Evolutionary conservation across 2,329 filamentous ascomycete genomes (phyloP).

Genomic region (Aulographum hederae): DNA sequence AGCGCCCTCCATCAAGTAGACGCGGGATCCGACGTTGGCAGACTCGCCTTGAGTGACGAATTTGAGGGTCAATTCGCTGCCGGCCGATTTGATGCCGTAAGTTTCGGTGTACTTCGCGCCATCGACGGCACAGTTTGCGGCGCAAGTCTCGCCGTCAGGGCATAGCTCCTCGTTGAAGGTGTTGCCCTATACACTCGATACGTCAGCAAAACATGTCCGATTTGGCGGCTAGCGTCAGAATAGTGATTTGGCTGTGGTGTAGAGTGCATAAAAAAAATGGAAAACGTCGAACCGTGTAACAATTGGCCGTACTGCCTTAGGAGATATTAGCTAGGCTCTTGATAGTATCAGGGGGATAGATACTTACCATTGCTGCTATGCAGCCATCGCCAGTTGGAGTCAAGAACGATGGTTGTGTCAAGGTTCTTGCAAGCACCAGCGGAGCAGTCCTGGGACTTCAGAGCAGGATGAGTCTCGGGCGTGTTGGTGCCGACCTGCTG

Average conservation of each 20-base stretch:
- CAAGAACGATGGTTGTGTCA: slow-evolving; percentile 19
- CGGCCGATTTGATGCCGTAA: slow-evolving; percentile 32
- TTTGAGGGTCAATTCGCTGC: slow-evolving; percentile 33
- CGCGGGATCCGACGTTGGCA: slow-evolving; percentile 22
- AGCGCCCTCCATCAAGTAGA: slow-evolving; percentile 22
- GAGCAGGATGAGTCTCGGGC: slow-evolving; percentile 22
- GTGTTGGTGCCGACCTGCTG: slow-evolving; percentile 23
- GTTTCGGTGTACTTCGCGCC: slow-evolving; percentile 22
- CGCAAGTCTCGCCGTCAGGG: slow-evolving; percentile 18
- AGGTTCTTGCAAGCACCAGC: slow-evolving; percentile 20
- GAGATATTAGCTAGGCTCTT: too few species aligned
- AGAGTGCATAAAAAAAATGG: too few species aligned
- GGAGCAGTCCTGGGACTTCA: slow-evolving; percentile 22
- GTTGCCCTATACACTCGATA: too few species aligned
- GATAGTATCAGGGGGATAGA: too few species aligned
- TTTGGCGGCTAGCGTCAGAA: too few species aligned
- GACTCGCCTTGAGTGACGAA: slow-evolving; percentile 35
- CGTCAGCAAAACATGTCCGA: too few species aligned
- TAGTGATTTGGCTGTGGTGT: too few species aligned
- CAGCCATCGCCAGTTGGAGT: slow-evolving; percentile 32
- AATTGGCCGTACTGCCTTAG: slow-evolving; percentile 23
- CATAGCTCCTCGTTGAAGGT: too few species aligned
- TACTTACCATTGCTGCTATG: too few species aligned
- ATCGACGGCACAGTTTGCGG: slow-evolving; percentile 22
- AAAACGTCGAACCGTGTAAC: slow-evolving; percentile 28